Base-by-base conservation (phyloP, 1,284 basidiomycete genomes). In the Marasmius oreades region DNA sequence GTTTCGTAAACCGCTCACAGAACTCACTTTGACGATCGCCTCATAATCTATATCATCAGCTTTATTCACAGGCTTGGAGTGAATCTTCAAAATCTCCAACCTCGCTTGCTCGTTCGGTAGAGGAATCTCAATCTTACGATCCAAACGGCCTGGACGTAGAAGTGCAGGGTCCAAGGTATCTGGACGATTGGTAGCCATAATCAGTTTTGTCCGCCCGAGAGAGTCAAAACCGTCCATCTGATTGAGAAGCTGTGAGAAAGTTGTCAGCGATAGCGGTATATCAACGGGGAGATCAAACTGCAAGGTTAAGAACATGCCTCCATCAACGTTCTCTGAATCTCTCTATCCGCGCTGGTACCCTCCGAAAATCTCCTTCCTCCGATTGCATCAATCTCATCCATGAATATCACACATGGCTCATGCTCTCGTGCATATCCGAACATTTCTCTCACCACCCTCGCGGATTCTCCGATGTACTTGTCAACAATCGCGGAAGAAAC, bases 181-280 rank as follows among this genome's bases (percentile, higher is more conserved):
- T 1, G 95, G 95, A 68, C 95, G 81, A 77, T 97, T 97, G 34
- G 95, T 97, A 2, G 94, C 95, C 95, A 99, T 98, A 73, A 99
- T 99, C 57, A 99, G 85, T 74, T 99, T 99, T 43, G 95, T 99
- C 66, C 82, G 83, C 52, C 96, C 97, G 23, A 98, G 80, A 14
- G 95, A 93, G 73, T 99, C 97, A 77, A 99, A 99, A 31, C 97
- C 97, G 71, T 99, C 97, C 94, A 99, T 97, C 75, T 99, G 96
- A 71, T 99, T 99, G 47, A 99, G 82, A 33, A 99, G 79, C 92
- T 95, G 65, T 12, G n/a, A 34, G 52, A 8, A 54, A 12, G 23
- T 1, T 16, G n/a, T 55, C 24, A 52, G 43, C 28, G 12, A 46
- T 26, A 28, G 24, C 3, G 31, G 14, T 20, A 18, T n/a, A 22